phyloP scores from a whole-genome alignment of 1,284 basidiomycete genomes.

The Cryptococcus depauperatus region DNA sequence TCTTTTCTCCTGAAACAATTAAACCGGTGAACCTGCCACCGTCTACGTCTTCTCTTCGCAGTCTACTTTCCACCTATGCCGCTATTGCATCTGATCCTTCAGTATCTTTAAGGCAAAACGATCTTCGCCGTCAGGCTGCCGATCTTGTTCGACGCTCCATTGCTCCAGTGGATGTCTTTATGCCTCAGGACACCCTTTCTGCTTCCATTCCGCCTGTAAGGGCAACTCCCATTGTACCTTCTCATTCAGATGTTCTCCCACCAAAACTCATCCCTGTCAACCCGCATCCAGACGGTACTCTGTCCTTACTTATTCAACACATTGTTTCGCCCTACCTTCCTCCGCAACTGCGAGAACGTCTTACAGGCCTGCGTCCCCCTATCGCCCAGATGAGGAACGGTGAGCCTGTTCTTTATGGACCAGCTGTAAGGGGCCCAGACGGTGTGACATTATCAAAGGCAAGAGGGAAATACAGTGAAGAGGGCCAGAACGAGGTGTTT shows the following conservation, averaged over 20 bases:
- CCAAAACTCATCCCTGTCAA: conserved; percentile 29
- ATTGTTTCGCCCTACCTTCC: conserved; percentile 36
- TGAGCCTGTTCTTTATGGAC: conserved; percentile 27
- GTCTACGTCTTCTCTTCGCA: conserved; percentile 27
- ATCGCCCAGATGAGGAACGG: conserved; percentile 15
- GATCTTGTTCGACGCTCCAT: conserved; percentile 30
- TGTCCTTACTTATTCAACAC: conserved; percentile 28
- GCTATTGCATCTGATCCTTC: conserved; percentile 28
- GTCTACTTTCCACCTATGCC: conserved; percentile 26
- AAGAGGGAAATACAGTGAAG: conserved; percentile 26
- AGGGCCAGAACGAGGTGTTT: conserved; percentile 8
- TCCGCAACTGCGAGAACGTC: conserved; percentile 29
- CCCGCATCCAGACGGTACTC: conserved; percentile 20
- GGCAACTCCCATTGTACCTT: conserved; percentile 29
- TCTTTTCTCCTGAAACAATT: conserved; percentile 17
- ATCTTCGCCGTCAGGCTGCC: conserved; percentile 28
- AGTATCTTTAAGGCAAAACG: conserved; percentile 25
- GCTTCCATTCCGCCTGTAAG: conserved; percentile 21
- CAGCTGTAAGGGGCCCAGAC: conserved; percentile 30
- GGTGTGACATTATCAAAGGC: conserved; percentile 26
- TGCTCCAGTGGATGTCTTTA: conserved; percentile 27
- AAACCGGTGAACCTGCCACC: conserved; percentile 7
- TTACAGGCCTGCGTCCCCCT: conserved; percentile 36
- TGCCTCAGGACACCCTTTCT: conserved; percentile 26
- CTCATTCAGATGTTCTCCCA: conserved; percentile 23